Conservation (phyloP, 1,284 basidiomycete species). For the Ceratobasidium papillatum region DNA sequence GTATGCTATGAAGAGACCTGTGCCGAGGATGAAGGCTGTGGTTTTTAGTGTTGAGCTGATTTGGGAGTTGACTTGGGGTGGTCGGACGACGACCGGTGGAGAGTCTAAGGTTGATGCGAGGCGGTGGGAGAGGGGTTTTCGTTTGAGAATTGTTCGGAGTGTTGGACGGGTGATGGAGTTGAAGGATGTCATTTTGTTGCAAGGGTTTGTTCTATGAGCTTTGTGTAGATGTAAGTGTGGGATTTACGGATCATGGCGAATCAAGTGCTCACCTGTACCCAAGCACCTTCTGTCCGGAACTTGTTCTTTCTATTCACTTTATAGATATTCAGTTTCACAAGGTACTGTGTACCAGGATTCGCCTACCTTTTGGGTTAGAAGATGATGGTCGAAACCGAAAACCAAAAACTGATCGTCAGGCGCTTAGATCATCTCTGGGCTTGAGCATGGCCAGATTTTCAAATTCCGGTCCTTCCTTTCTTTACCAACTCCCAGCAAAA, state of each 20-base stretch:
- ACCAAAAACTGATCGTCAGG: neutral
- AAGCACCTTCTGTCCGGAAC: too few species aligned
- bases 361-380: neutral
- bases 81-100: neutral
- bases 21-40: too few species aligned
- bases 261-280: neutral
- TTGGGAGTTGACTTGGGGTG: neutral
- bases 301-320: too few species aligned
- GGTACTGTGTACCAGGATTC: too few species aligned
- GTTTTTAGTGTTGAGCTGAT: too few species aligned
- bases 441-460: too few species aligned
- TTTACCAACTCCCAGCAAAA: too few species aligned
- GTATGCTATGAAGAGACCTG: too few species aligned
- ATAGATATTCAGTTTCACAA: neutral
- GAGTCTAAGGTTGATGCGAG: conserved; percentile 12
- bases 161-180: neutral
- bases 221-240: neutral
- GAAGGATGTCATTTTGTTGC: neutral
- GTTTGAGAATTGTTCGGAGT: neutral
- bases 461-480: too few species aligned
- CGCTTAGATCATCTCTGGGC: neutral
- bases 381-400: conserved; percentile 14
- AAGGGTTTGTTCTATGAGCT: neutral
- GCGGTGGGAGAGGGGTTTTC: neutral
- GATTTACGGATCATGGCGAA: neutral